Conservation (phyloP, 345 rosid genomes). For the Eucalyptus regnans region DNA sequence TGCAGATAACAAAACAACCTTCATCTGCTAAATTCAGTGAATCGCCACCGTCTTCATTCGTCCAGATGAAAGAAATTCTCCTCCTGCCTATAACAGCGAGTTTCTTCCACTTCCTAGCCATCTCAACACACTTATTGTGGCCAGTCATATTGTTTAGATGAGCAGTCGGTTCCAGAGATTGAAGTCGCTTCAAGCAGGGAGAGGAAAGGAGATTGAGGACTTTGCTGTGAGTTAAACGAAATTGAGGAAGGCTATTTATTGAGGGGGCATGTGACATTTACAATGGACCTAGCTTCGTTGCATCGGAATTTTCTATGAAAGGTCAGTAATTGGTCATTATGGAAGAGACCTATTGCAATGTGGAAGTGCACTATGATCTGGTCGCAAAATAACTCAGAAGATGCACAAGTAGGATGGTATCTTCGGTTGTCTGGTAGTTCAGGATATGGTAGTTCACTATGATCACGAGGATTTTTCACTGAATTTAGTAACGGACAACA, state of each 20-base stretch:
- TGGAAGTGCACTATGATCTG: background rate
- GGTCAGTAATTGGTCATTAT: background rate
- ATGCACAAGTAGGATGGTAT: background rate
- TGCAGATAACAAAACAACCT: slow-evolving; percentile 13
- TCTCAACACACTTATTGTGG: background rate
- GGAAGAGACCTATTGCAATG: background rate
- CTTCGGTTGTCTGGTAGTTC: background rate
- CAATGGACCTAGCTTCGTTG: background rate
- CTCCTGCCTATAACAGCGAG: background rate
- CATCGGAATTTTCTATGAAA: background rate
- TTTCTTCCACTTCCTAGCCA: background rate
- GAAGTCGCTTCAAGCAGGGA: background rate
- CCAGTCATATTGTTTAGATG: background rate
- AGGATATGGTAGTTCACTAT: background rate
- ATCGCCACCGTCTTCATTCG: background rate
- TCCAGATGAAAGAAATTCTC: background rate
- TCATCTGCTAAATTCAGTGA: background rate
- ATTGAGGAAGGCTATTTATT: background rate
- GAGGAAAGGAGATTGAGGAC: background rate
- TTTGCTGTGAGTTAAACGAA: background rate
- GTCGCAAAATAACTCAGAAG: background rate
- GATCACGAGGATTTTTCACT: background rate
- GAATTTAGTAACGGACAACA: background rate
- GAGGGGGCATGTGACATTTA: background rate
- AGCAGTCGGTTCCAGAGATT: background rate